Evolutionary conservation across 306 rosid species (phyloP).

Genomic region (Potentilla sterilis): DNA sequence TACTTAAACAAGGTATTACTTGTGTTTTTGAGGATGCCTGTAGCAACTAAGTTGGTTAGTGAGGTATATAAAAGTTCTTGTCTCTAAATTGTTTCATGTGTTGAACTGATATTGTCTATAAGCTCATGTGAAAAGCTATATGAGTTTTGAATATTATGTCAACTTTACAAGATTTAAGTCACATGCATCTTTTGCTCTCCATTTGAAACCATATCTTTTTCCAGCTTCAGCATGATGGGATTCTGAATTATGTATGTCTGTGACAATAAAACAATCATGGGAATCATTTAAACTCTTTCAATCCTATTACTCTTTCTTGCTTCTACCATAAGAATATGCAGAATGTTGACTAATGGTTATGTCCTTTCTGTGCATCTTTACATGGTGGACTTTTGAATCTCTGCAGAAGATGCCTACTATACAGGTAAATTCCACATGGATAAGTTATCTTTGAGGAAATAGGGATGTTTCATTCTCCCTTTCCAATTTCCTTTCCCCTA

Average conservation of each 20-base stretch:
- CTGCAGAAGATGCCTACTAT: slow-evolving; percentile 92
- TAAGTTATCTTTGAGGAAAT: slow-evolving; percentile 15
- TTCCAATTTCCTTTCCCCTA: not conserved
- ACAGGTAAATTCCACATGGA: slow-evolving; percentile 54
- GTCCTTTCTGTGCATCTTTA: slow-evolving; percentile 28
- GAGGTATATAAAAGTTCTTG: not conserved
- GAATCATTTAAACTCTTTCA: not conserved
- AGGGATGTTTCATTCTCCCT: not conserved
- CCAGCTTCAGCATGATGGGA: not conserved
- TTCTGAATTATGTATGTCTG: not conserved
- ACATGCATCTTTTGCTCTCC: not conserved
- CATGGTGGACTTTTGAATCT: slow-evolving; percentile 29
- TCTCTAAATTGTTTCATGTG: not conserved
- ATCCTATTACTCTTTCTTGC: slow-evolving; percentile 21
- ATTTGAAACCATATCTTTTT: not conserved
- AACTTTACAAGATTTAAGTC: not conserved
- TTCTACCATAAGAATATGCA: slow-evolving; percentile 17
- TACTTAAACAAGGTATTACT: not conserved
- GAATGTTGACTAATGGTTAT: not conserved
- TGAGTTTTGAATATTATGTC: not conserved
- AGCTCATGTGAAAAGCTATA: not conserved
- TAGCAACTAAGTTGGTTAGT: not conserved
- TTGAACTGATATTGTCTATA: not conserved
- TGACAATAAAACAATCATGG: not conserved
- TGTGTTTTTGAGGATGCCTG: not conserved